Conservation (phyloP, 371 early-diverging fungal species). For the Dentiscutata heterogama region DNA sequence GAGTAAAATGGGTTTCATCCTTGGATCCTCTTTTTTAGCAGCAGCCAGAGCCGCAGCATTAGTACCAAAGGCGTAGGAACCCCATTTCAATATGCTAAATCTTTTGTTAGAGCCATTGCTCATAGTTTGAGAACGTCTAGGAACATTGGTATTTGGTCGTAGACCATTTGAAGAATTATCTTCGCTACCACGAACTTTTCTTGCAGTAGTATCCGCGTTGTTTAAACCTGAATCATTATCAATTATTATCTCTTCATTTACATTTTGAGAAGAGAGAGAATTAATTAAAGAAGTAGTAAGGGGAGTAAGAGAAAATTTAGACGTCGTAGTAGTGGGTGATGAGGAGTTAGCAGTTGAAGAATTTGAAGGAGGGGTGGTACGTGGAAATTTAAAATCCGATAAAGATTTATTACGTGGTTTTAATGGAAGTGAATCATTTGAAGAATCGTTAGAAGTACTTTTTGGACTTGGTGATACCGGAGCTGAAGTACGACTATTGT, state of each 20-base stretch:
- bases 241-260: too few species aligned
- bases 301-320: too few species aligned
- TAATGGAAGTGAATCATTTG: not conserved
- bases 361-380: too few species aligned
- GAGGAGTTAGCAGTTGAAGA: too few species aligned
- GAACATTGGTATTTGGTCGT: not conserved
- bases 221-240: not conserved
- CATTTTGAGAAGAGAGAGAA: too few species aligned
- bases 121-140: not conserved
- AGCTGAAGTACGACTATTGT: not conserved
- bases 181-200: not conserved
- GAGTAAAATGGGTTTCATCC: constrained; percentile 28
- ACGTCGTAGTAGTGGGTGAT: too few species aligned
- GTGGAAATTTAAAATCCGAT: too few species aligned
- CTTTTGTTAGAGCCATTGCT: not conserved
- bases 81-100: not conserved
- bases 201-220: not conserved
- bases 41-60: not conserved
- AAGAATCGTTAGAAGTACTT: not conserved
- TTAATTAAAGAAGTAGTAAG: too few species aligned
- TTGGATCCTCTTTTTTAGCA: constrained; percentile 37
- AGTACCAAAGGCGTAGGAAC: constrained; percentile 1
- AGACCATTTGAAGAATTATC: not conserved
- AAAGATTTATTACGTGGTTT: constrained; percentile 30
- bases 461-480: not conserved